Evolutionary conservation across 768 basidiomycete species (phyloP).

Genomic region (Ramaria sp.): DNA sequence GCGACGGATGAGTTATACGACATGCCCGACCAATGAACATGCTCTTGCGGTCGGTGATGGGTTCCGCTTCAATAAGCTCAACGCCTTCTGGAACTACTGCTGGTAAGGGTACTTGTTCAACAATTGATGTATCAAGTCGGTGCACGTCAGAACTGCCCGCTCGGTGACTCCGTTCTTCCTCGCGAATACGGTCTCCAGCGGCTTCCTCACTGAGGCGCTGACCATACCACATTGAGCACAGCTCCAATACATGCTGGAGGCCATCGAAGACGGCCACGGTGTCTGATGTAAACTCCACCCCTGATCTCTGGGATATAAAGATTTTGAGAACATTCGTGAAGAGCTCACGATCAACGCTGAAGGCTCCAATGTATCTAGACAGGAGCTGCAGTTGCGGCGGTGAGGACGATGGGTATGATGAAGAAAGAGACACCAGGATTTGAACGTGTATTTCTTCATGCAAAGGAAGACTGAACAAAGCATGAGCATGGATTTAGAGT

Average conservation of each 20-base stretch:
- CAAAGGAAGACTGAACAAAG: conserved; percentile 31
- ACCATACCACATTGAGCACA: conserved; percentile 59
- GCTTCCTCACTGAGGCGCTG: conserved; percentile 49
- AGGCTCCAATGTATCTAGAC: conserved; percentile 74
- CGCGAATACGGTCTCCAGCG: conserved; percentile 44
- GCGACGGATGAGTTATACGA: conserved; percentile 61
- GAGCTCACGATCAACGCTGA: conserved; percentile 58
- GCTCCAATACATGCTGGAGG: conserved; percentile 62
- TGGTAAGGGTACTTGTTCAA: not conserved
- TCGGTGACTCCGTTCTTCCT: conserved; percentile 27
- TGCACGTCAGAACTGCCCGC: not conserved
- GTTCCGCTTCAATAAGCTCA: conserved; percentile 60
- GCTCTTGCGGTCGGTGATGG: conserved; percentile 80
- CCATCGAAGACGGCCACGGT: conserved; percentile 83
- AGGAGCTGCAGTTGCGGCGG: conserved; percentile 80
- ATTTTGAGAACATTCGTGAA: conserved; percentile 74
- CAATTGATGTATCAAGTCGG: not conserved
- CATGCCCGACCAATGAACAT: conserved; percentile 82
- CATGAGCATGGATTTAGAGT: not conserved
- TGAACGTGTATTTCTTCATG: conserved; percentile 22
- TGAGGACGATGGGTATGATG: conserved; percentile 50
- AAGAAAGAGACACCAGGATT: conserved; percentile 33
- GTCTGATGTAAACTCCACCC: conserved; percentile 68
- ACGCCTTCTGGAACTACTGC: conserved; percentile 45
- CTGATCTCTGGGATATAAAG: conserved; percentile 58